These are phyloP conservation scores for Zizania latifolia DNA, from an alignment of 176 grass and related monocot genomes.

Conservation along the genomic window DNA sequence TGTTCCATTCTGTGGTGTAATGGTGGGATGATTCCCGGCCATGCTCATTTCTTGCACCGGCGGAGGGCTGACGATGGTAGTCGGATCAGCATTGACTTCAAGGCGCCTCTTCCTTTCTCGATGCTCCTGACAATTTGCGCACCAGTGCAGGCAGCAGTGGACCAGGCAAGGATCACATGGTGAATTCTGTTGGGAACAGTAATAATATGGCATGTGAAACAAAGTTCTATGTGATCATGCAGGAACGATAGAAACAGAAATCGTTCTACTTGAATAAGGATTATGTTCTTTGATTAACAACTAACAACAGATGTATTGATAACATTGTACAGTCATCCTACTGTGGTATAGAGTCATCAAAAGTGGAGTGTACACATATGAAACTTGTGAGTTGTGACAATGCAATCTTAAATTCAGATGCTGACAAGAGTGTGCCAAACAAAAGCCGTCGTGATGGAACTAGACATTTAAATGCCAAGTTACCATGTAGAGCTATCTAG, in stretches of 20 bases:
- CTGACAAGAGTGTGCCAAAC: too few relatives aligned
- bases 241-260: neutral
- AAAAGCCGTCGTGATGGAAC: neutral
- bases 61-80: conserved; percentile 49
- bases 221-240: neutral
- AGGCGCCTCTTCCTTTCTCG: conserved; percentile 59
- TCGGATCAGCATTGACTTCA: conserved; percentile 24
- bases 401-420: too few relatives aligned
- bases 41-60: conserved; percentile 56
- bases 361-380: too few relatives aligned
- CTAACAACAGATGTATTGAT: too few relatives aligned
- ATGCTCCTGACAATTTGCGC: conserved; percentile 66
- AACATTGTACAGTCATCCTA: too few relatives aligned
- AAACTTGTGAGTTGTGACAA: too few relatives aligned
- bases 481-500: neutral
- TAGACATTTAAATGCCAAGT: neutral
- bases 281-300: too few relatives aligned
- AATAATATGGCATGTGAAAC: neutral
- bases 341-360: too few relatives aligned
- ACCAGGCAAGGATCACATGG: conserved; percentile 55
- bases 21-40: conserved; percentile 1
- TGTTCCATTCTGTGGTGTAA: neutral
- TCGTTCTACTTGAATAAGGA: too few relatives aligned
- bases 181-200: conserved; percentile 38
- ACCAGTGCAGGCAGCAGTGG: conserved; percentile 60